Evolutionary conservation across 306 rosid genomes (phyloP), one percentile per base, ranked within the genome.

Genomic region (Pyrus bretschneideri): DNA sequence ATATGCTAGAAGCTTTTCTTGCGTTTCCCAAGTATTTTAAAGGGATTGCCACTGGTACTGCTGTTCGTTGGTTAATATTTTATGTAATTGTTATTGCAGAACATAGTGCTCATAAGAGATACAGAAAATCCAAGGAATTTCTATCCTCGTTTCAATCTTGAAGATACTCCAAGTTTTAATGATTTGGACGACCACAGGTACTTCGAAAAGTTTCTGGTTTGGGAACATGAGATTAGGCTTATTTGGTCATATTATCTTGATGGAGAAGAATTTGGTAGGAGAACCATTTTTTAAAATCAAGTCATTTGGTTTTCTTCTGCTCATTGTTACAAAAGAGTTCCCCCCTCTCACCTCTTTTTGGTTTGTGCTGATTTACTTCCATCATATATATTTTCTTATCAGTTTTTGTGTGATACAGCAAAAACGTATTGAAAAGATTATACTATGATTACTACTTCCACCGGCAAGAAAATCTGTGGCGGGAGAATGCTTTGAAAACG

Each of bases 381-480:
- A 63, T 83, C 71, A 79, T 69, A 9, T 69, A 4, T 62, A 21
- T 81, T 78, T 65, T 60, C 45, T 69, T 67, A 52, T 31, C 69
- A 54, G 45, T 77, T 79, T 35, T 75, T 71, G 30, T 72, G 45
- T 76, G 45, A 71, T 81, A 80, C 93, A 95, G 97, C 86, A 89
- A 95, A 81, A 81, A 88, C 82, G 88, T 92, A 77, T 81, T 95
- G 76, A 95, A 84, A 88, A 86, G 86, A 80, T 85, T 95, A 70
- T 95, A 95, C 82, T 78, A 88, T 74, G 99, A 95, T 69, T 95
- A 92, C 85, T 95, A 90, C 88, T 95, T 92, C 86, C 95, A 93
- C 4, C 97, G 97, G 55, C 99, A 95, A 92, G 99, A 95, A 67
- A 79, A 79, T 88, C 96, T 95, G 67, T 95, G 99, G 99, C 86